Base-by-base conservation (phyloP, 257 asterid genomes). In the Rauvolfia tetraphylla region DNA sequence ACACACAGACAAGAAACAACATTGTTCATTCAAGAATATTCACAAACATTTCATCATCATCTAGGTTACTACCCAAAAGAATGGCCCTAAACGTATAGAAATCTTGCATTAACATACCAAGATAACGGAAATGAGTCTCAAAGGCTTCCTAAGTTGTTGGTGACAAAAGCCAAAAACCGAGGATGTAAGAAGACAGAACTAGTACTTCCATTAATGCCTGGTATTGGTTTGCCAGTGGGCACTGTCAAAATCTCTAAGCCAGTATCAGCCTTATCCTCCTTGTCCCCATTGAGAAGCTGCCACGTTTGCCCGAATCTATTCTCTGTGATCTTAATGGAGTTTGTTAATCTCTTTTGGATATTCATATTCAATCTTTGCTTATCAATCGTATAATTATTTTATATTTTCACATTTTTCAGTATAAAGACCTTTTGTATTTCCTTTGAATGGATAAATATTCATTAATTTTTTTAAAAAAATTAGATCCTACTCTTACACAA, bases 261-360 rank as follows among this genome's bases (percentile, higher is more conserved):
- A 11, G 34, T 38, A 25, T 54, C 9, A 51, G 23, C 71, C 80
- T 77, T 77, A 77, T 77, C 80, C 63, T 17, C 51, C 51, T 56
- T 31, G 36, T 69, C 71, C 71, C 80, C 80, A 69, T 62, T 77
- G 0, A 42, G 0, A 34, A 41, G 2, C 62, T 42, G 80, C 80
- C 80, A 77, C 80, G 80, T 77, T 39, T 39, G 20, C 17, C 57
- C 31, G 44, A 33, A 12, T 53, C 61, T 61, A 44, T 9, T 17
- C 39, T 61, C 48, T 62, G 33, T 75, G 49, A 49, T 61, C 34
- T 42, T 59, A 38, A 22, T 44, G 29, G 33, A 22, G 71, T 66
- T 36, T 15, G 15, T 66, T 29, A 20, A 18, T 38, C 53, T 46
- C 10, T 13, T 13, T 46, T 18, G 15, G 23, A 51, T 46, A 51